Evolutionary conservation across 306 rosid species (phyloP).

Genomic region (Castanea crenata): DNA sequence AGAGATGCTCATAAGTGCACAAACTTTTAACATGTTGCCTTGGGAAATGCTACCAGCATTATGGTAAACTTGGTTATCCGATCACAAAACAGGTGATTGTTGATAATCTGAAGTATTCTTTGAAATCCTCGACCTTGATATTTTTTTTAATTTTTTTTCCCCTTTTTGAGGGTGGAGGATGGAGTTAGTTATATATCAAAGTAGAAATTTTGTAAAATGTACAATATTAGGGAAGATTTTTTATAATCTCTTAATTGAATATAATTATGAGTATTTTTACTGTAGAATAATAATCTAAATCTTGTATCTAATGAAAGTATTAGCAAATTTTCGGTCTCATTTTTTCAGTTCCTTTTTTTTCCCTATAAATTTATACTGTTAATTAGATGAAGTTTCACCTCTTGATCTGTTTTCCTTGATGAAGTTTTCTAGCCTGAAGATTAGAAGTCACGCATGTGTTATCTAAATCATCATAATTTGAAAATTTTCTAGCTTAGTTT

Average conservation of each 20-base stretch:
- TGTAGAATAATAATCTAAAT: no score
- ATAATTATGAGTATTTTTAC: no score
- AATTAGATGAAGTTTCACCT: neutral
- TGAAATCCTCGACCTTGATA: neutral
- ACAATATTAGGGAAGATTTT: no score
- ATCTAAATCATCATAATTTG: neutral
- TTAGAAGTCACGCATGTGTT: neutral
- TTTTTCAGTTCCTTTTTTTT: neutral
- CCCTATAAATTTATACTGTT: neutral
- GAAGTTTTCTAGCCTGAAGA: neutral
- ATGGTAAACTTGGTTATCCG: slow-evolving; percentile 24
- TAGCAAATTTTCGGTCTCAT: neutral
- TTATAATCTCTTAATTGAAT: no score
- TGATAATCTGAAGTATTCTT: neutral
- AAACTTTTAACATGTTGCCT: slow-evolving; percentile 35
- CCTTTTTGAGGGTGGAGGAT: neutral
- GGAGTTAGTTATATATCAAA: neutral
- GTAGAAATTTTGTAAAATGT: no score
- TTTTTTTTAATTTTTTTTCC: neutral
- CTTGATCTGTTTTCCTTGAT: neutral
- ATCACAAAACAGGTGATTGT: slow-evolving; percentile 32
- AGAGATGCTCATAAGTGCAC: slow-evolving; percentile 29
- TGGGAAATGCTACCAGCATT: slow-evolving; percentile 12
- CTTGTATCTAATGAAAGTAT: neutral
- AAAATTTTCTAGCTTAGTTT: no score